Base-by-base conservation (phyloP, 2,329 filamentous ascomycete genomes). In the Epichloe baconii region DNA sequence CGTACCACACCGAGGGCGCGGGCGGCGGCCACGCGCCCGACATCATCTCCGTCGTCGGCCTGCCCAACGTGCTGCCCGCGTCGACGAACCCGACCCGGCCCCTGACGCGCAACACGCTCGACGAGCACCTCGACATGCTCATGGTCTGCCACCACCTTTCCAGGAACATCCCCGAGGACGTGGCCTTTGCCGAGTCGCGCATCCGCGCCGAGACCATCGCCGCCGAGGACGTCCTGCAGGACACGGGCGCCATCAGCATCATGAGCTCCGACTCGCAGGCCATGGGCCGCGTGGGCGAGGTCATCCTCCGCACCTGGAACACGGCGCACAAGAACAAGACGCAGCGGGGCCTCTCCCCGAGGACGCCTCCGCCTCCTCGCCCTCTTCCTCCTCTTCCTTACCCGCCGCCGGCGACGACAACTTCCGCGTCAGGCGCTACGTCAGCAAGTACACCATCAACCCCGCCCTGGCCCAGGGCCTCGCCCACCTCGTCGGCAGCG, bases 71-170 rank as follows among this genome's bases (percentile, higher is more conserved):
- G 2, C 78, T 97, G 1, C 91, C 91, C 0, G 88, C 84, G 5
- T 91, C 85, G 45, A 97, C 91, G 0, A 97, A 95, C 65, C 91
- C 91, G 0, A 97, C 91, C 1, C 77, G 90, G 2, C 91, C 91
- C 0, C 96, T 83, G 68, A 97, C 91, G 2, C 75, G 77, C 57
- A 96, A 97, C 71, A 97, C 91, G 0, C 78, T 97, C 0, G 91
- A 96, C 63, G 91, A 97, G 68, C 91, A 97, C 69, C 79, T 96
- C 14, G 91, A 97, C 71, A 97, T 97, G 91, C 73, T 96, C 45
- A 96, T 96, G 91, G 88, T 95, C 38, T 97, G 91, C 73, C 91
- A 97, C 67, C 91, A 97, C 63, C 74, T 97, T 10, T 89, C 83
- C 49, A 88, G 87, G 67, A 83, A 95, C 68, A 96, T 96, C 53